Evolutionary conservation across 78 protist species (phyloP), one percentile per base, ranked within the genome.

Genomic region (Dictyostelium capitatum): DNA sequence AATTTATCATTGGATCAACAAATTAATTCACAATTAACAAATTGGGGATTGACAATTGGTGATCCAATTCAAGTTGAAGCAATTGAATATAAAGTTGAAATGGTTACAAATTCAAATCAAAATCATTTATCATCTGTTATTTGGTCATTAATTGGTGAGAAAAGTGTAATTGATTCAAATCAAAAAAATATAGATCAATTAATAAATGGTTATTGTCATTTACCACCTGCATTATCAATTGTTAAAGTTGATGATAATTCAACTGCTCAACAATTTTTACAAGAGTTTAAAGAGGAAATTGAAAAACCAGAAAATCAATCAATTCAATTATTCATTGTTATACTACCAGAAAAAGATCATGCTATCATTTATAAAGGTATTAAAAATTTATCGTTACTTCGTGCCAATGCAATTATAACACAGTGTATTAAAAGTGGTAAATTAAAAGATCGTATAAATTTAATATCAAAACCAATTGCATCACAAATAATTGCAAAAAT

Each of bases 401-500:
- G 75, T 30, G 30, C 10, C 19, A 30, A 32, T 11, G 75, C 75
- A 1, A 62, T 74, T 17, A 32, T 85, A 47, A 74, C 92, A 2
- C 92, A 85, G n/a, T 85, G 92, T 74, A 48, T 64, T 3, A 30
- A 73, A 8, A 14, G 43, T 23, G 2, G 46, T 30, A 85, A 57
- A 14, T 37, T 80, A 3, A 72, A 75, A 6, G 12, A 17, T 14
- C 41, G 75, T 32, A 28, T 67, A 0, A 67, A 67, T 67, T 67
- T 67, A 67, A 67, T 67, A 15, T 67, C 75, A 28, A 67, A 67
- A 32, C 48, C 75, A 67, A 67, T 67, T 32, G 75, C 75, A 30
- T 12, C 47, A 4, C 79, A 78, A 70, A 75, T 65, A n/a, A 56
- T 74, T 62, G 92, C 80, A 1, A 85, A 85, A 32, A 19, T 85